Evolutionary conservation across 257 asterid species (phyloP), one percentile per base, ranked within the genome.

Genomic region (Nicotiana tabacum): DNA sequence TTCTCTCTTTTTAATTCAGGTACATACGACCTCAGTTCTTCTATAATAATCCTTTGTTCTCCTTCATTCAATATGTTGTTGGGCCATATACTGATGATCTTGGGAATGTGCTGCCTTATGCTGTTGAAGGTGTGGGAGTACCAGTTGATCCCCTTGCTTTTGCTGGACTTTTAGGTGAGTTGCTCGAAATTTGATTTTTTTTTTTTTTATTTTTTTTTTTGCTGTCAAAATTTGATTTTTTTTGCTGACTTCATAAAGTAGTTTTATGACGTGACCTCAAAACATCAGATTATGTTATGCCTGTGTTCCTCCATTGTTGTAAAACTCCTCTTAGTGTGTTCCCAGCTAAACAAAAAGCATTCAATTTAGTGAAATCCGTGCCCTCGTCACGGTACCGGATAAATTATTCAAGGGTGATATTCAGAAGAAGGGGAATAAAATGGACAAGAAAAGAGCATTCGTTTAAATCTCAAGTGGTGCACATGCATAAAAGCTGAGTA

Each of bases 111-210:
- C 89, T 95, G 55, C 98, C 98, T 5, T 91, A 93, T 82, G 98
- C 98, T 13, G 98, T 95, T 78, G 95, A 92, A 90, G 98, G 98
- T 17, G 94, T 95, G 11, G 98, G 98, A 65, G 98, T 93, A 81
- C 98, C 98, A n/a, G 95, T 92, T 10, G 98, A 95, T 79, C 98
- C 98, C 37, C 98, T 95, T 70, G 98, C 98, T 58, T 95, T 95
- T 84, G 98, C 98, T 56, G 98, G 98, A 37, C 91, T 95, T 43
- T 87, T 95, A 88, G 98, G 98, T 93, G 60, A 81, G 90, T 83
- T 78, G 29, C 81, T 21, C 13, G 6, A 29, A 32, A 33, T 66
- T 57, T 78, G 13, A 2, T 9, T 9, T 11, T 21, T 39, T 48
- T 6, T 17, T 4, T 32, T n/a, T n/a, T n/a, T n/a, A 9, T 39